Conservation (phyloP, 768 basidiomycete species). For the Favolaschia claudopus region DNA sequence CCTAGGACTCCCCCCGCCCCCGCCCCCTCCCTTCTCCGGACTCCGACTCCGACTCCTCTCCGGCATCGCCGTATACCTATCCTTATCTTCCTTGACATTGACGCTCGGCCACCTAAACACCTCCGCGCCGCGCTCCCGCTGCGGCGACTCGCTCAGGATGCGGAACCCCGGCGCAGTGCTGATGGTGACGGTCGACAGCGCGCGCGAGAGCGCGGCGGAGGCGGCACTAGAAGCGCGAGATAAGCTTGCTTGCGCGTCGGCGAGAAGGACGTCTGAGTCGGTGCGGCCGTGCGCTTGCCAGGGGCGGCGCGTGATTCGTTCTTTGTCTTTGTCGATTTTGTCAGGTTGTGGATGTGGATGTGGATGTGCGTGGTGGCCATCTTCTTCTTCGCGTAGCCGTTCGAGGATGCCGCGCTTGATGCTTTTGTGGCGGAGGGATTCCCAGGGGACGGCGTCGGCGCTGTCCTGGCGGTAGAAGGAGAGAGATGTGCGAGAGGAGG, state of each 20-base stretch:
- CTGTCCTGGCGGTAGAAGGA: constrained; percentile 23
- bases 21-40: constrained; percentile 25
- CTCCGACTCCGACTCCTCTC: constrained; percentile 34
- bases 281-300: constrained; percentile 21
- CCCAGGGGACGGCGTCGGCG: constrained; percentile 45
- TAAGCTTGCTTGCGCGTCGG: constrained; percentile 23
- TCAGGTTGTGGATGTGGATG: too few relatives aligned
- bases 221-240: constrained; percentile 18
- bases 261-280: constrained; percentile 24
- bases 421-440: constrained; percentile 55
- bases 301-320: constrained; percentile 35
- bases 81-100: constrained; percentile 34
- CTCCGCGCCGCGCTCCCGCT: constrained; percentile 20
- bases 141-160: constrained; percentile 45
- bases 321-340: too few relatives aligned
- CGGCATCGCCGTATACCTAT: constrained; percentile 51
- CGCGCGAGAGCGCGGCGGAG: constrained; percentile 27
- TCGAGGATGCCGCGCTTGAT: constrained; percentile 61
- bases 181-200: constrained; percentile 25
- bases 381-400: constrained; percentile 42
- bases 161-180: constrained; percentile 49
- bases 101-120: constrained; percentile 25
- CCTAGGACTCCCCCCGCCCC: constrained; percentile 9
- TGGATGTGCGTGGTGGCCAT: constrained; percentile 24
- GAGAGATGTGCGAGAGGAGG: constrained; percentile 27